phyloP scores from a whole-genome alignment of 2,329 filamentous ascomycete genomes.

The Talaromyces sp. region DNA sequence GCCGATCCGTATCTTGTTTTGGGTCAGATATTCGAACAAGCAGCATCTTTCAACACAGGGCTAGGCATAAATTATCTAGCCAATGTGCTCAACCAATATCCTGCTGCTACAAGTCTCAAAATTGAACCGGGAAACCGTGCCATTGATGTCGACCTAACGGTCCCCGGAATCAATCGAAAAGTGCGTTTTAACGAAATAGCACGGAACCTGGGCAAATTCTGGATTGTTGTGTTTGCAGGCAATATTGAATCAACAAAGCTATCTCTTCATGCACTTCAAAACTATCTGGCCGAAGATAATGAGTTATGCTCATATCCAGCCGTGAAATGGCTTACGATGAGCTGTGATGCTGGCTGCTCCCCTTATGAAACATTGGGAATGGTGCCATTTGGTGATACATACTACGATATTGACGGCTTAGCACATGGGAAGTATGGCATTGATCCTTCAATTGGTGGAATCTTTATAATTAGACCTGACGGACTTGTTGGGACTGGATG shows the following conservation, averaged over 20 bases:
- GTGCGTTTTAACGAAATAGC: slow-evolving; percentile 26
- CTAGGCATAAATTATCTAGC: slow-evolving; percentile 26
- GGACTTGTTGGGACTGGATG: not conserved
- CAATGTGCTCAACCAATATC: slow-evolving; percentile 19
- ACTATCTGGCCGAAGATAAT: not conserved
- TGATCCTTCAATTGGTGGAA: not conserved
- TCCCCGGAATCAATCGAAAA: slow-evolving; percentile 25
- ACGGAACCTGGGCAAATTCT: slow-evolving; percentile 28
- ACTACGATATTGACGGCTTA: slow-evolving; percentile 33
- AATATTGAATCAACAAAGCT: not conserved
- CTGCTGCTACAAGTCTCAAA: slow-evolving; percentile 29
- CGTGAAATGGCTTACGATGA: slow-evolving; percentile 29
- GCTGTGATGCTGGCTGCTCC: slow-evolving; percentile 33
- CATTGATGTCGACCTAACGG: slow-evolving; percentile 27
- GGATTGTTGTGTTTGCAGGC: slow-evolving; percentile 22
- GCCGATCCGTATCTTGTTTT: slow-evolving; percentile 28
- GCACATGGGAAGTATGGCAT: slow-evolving; percentile 35
- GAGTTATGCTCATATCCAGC: not conserved
- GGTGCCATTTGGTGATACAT: slow-evolving; percentile 35
- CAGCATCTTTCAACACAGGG: slow-evolving; percentile 28
- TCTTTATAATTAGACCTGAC: not conserved
- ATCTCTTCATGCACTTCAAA: not conserved
- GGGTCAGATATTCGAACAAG: slow-evolving; percentile 25
- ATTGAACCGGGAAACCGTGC: slow-evolving; percentile 26
- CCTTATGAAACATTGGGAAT: slow-evolving; percentile 38